phyloP scores from a whole-genome alignment of 495 filamentous ascomycete genomes.

The Staphylotrichum tortipilum region DNA sequence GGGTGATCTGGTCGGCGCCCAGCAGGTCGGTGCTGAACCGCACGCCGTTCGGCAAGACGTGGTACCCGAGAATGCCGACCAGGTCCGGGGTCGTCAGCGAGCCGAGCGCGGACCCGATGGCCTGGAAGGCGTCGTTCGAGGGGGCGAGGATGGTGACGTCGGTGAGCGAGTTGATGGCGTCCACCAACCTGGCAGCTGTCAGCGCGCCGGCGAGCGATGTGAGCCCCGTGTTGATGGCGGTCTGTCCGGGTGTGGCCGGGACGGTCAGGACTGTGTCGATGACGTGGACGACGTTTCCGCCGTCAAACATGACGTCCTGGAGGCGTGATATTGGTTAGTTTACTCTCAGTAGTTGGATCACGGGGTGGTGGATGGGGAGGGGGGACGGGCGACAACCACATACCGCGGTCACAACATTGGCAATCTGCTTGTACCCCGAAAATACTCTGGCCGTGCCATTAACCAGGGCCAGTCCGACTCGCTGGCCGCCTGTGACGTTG shows the following conservation, averaged over 20 bases:
- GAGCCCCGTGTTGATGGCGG: slow-evolving; percentile 28
- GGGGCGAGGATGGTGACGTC: slow-evolving; percentile 58
- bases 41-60: slow-evolving; percentile 31
- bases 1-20: slow-evolving; percentile 20
- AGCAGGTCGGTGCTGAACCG: slow-evolving; percentile 34
- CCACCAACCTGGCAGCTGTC: slow-evolving; percentile 35
- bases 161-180: slow-evolving; percentile 30
- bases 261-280: slow-evolving; percentile 52
- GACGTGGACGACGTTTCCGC: slow-evolving; percentile 57
- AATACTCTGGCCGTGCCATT: slow-evolving; percentile 18
- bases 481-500: slow-evolving; percentile 36
- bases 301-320: slow-evolving; percentile 24
- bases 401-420: slow-evolving; percentile 17
- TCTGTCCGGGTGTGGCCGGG: slow-evolving; percentile 28
- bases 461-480: slow-evolving; percentile 10
- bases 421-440: slow-evolving; percentile 17
- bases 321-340: too few species aligned
- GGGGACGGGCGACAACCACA: background rate
- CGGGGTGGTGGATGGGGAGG: too few species aligned
- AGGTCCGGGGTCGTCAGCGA: slow-evolving; percentile 8
- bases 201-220: slow-evolving; percentile 54
- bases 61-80: slow-evolving; percentile 20
- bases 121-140: slow-evolving; percentile 19
- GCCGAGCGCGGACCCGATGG: slow-evolving; percentile 16
- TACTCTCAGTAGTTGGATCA: too few species aligned